Base-by-base conservation (phyloP, 345 rosid genomes). In the Sisymbrium altissimum region DNA sequence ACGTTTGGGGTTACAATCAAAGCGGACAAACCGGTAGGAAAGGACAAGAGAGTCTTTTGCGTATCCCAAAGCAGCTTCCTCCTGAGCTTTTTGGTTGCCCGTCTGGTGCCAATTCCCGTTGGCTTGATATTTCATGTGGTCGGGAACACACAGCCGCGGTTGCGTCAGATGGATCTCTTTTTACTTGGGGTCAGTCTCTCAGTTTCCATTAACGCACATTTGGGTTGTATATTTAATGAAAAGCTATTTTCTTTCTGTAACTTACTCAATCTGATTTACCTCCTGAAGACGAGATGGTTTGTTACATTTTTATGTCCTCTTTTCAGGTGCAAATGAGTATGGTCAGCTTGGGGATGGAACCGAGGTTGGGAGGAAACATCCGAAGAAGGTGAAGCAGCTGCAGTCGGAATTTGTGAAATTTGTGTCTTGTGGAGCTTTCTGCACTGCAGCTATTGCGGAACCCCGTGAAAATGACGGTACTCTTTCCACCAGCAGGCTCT, bases 331-430 rank as follows among this genome's bases (percentile, higher is more conserved):
- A 54, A 91, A 94, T 81, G 97, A 90, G 69, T 95, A 87, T 73
- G 98, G 97, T 71, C 99, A 92, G 81, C 74, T 95, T 85, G 99
- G 99, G 76, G 99, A 95, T 85, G 98, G 99, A 66, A 84, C 90
- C 8, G 99, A 95, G 87, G 86, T 86, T 74, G 85, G 84, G 33
- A 84, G 88, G 78, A 92, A 92, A 72, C 67, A 81, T 78, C 98
- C 99, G 33, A 75, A 80, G 75, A 92, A 88, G 79, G 94, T 95
- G 64, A 87, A 84, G 75, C 94, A 85, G 68, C 65, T 92, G 79
- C 85, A 92, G 61, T 78, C 91, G 2, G 98, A 95, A 70, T 90
- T 88, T 80, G 97, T 95, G 66, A 95, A 89, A 77, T 89, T 85
- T 61, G 93, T 90, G 57, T 83, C 98, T 36, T 95, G 97, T 86